Evolutionary conservation across 805 yeast species (phyloP).

Genomic region (Tetrapisispora nanseiensis): DNA sequence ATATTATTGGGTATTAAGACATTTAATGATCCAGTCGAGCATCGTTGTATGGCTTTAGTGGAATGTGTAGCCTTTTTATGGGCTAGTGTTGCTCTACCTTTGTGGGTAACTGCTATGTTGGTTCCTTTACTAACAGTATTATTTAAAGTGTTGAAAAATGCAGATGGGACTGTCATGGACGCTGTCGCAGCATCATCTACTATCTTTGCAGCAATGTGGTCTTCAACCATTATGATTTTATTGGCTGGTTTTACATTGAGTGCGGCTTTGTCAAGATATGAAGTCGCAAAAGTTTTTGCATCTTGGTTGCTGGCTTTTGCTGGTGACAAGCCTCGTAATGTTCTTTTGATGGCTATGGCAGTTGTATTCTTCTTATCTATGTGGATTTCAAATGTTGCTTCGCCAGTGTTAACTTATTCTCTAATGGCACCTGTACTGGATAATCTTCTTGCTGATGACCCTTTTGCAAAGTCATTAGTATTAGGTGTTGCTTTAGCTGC

Average conservation of each 20-base stretch:
- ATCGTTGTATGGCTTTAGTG: conserved; percentile 56
- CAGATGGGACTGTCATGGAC: conserved; percentile 42
- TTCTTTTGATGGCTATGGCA: conserved; percentile 69
- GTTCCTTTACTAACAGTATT: conserved; percentile 74
- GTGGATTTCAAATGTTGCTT: conserved; percentile 96
- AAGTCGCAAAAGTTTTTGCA: conserved; percentile 83
- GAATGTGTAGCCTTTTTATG: conserved; percentile 64
- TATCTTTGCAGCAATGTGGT: conserved; percentile 84
- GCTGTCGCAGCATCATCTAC: conserved; percentile 59
- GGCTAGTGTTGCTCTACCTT: conserved; percentile 93
- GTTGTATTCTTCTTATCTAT: conserved; percentile 79
- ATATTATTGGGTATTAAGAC: conserved; percentile 50
- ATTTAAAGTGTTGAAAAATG: conserved; percentile 50
- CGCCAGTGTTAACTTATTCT: conserved; percentile 86
- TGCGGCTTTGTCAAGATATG: conserved; percentile 84
- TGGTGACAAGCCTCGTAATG: conserved; percentile 73
- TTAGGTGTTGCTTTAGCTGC: conserved; percentile 88
- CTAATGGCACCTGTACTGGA: conserved; percentile 78
- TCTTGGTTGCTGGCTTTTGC: conserved; percentile 68
- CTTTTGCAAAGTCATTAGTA: conserved; percentile 74
- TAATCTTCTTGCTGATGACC: conserved; percentile 65
- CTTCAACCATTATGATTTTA: conserved; percentile 79
- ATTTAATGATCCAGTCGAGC: conserved; percentile 50
- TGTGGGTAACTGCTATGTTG: conserved; percentile 80
- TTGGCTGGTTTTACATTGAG: conserved; percentile 91